Evolutionary conservation across 129 eudicot species (phyloP).

Genomic region (Pseudognaphalium luteoalbum): DNA sequence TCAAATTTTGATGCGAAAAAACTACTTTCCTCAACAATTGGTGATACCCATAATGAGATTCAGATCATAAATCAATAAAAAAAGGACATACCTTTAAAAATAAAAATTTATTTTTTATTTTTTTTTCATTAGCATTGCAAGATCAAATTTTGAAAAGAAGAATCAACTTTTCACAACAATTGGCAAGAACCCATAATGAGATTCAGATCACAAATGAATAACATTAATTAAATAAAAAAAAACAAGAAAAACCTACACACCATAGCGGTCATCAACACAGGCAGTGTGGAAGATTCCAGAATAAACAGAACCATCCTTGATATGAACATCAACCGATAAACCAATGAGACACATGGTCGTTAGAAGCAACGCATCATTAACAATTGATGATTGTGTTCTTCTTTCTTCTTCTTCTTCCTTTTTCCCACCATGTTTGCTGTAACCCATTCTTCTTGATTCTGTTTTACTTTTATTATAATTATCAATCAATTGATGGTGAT

Average conservation of each 20-base stretch:
- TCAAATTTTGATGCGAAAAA: background rate
- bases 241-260: slow-evolving; percentile 32
- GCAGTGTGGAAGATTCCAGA: slow-evolving; percentile 79
- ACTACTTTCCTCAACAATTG: background rate
- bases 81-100: background rate
- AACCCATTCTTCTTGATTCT: slow-evolving; percentile 43
- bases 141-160: slow-evolving; percentile 7
- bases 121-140: background rate
- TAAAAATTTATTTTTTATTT: background rate
- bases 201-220: background rate
- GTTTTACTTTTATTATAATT: background rate
- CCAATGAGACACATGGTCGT: slow-evolving; percentile 84
- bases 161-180: background rate
- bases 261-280: slow-evolving; percentile 53
- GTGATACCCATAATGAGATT: slow-evolving; percentile 1
- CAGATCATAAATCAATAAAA: background rate
- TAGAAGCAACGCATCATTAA: slow-evolving; percentile 64
- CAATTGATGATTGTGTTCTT: slow-evolving; percentile 19
- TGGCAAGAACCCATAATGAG: background rate
- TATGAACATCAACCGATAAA: slow-evolving; percentile 72
- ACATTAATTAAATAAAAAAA: background rate
- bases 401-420: slow-evolving; percentile 29
- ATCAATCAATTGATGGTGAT: background rate
- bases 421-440: slow-evolving; percentile 32
- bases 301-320: slow-evolving; percentile 70